A percentile compares a stretch with the other conserved stretches of the same genome.
These are phyloP conservation scores for Ceratorhiza oryzae-sativae DNA, from an alignment of 1,284 basidiomycete species.

Conservation along the genomic window DNA sequence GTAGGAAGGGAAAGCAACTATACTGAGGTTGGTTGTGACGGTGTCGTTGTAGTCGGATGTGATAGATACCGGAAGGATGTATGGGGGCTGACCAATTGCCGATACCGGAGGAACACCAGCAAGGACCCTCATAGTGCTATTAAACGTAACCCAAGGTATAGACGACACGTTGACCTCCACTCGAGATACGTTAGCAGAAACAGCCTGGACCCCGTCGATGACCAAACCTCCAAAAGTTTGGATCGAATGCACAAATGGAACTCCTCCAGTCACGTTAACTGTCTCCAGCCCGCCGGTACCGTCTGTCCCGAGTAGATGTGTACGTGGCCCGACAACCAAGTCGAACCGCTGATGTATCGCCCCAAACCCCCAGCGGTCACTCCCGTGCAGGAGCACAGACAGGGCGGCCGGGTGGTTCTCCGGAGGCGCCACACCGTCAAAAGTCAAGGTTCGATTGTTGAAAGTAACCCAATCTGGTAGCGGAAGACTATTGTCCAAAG, in stretches of 20 bases:
- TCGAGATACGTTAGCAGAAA: constrained; percentile 60
- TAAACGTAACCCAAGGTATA: constrained; percentile 70
- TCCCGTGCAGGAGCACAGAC: constrained; percentile 60
- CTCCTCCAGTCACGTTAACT: constrained; percentile 64
- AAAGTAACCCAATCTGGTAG: constrained; percentile 83
- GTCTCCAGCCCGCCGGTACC: constrained; percentile 45
- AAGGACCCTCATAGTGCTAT: constrained; percentile 61
- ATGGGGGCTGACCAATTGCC: constrained; percentile 38
- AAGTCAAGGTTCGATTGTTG: constrained; percentile 69
- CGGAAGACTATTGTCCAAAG: constrained; percentile 67
- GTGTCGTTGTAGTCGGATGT: constrained; percentile 70
- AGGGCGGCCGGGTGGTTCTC: constrained; percentile 39
- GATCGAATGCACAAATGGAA: constrained; percentile 48
- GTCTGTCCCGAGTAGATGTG: constrained; percentile 40
- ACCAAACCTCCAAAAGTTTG: constrained; percentile 56
- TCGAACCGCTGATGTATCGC: constrained; percentile 61
- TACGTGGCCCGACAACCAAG: constrained; percentile 64
- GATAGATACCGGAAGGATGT: constrained; percentile 62
- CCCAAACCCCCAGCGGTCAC: constrained; percentile 71
- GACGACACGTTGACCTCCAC: constrained; percentile 61
- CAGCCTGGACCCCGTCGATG: constrained; percentile 65
- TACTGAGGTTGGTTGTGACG: constrained; percentile 60
- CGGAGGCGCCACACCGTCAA: constrained; percentile 78
- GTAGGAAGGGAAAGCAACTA: constrained; percentile 72
- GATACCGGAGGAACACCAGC: constrained; percentile 61